Conservation (phyloP, 139 green algal genomes). For the Chlorella vulgaris region DNA sequence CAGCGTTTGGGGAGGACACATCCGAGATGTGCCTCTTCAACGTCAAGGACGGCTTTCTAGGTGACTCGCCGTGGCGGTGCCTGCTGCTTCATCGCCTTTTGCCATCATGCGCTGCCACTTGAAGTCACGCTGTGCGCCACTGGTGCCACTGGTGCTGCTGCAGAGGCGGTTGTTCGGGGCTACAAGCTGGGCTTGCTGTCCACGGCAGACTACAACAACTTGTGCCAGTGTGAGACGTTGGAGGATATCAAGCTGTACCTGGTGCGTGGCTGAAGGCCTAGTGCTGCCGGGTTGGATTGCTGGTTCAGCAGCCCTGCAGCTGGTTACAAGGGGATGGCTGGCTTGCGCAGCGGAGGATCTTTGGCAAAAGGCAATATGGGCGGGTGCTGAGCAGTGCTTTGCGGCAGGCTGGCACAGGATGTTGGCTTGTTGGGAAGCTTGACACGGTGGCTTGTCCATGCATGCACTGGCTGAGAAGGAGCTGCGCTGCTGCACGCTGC, state of each 20-base stretch:
- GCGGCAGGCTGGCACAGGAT: no score
- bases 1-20: conserved; percentile 38
- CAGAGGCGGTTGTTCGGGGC: conserved; percentile 95
- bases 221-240: conserved; percentile 96
- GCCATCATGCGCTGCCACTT: not conserved
- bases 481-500: no score
- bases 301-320: not conserved
- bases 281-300: not conserved
- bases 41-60: conserved; percentile 96
- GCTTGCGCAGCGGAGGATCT: no score
- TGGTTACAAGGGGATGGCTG: no score
- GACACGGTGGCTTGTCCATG: no score
- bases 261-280: conserved; percentile 54
- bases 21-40: conserved; percentile 81
- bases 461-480: no score
- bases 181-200: conserved; percentile 89
- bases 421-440: no score
- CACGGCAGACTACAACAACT: conserved; percentile 96
- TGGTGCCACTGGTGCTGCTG: no score
- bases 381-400: no score
- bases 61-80: conserved; percentile 57
- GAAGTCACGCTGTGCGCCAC: not conserved
- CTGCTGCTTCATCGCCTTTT: not conserved
- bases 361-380: no score
- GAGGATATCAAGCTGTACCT: conserved; percentile 99